phyloP scores from a whole-genome alignment of 257 asterid genomes.

The Lycium ferocissimum region DNA sequence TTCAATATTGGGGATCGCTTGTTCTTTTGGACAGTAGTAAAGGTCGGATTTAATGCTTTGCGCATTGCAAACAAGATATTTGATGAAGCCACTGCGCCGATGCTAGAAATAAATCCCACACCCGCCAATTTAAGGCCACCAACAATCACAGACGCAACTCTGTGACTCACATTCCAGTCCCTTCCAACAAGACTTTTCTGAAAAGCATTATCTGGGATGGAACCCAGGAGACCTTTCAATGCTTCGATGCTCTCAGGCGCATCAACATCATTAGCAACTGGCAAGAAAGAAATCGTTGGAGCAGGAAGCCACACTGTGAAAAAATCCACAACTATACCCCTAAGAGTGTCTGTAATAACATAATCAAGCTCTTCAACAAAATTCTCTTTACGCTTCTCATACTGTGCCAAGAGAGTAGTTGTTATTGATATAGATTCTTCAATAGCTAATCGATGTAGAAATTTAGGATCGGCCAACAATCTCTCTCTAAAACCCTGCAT shows the following conservation, averaged over 20 bases:
- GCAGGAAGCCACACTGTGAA: conserved; percentile 99
- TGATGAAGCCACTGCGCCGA: conserved; percentile 94
- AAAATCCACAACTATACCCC: conserved; percentile 91
- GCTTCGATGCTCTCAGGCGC: conserved; percentile 68
- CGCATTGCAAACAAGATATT: conserved; percentile 60
- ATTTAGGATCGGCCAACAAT: conserved; percentile 93
- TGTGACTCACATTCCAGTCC: conserved; percentile 82
- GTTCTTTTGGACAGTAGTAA: conserved; percentile 50
- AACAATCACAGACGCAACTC: conserved; percentile 81
- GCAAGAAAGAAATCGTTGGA: conserved; percentile 83
- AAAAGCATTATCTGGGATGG: conserved; percentile 96
- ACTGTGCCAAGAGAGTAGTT: conserved; percentile 89
- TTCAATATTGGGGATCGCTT: conserved; percentile 87
- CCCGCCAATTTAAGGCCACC: conserved; percentile 93
- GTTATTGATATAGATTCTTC: conserved; percentile 96
- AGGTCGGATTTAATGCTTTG: conserved; percentile 62
- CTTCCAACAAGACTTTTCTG: conserved; percentile 77
- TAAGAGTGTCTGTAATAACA: conserved; percentile 74
- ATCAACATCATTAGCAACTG: conserved; percentile 50
- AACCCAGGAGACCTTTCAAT: conserved; percentile 81
- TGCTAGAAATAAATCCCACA: conserved; percentile 93
- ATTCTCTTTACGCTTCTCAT: conserved; percentile 82
- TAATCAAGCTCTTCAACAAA: conserved; percentile 91
- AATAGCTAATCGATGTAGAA: conserved; percentile 84
- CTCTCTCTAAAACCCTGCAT: conserved; percentile 95